Evolutionary conservation across 345 rosid genomes (phyloP), one percentile per base, ranked within the genome.

Genomic region (Punica granatum): DNA sequence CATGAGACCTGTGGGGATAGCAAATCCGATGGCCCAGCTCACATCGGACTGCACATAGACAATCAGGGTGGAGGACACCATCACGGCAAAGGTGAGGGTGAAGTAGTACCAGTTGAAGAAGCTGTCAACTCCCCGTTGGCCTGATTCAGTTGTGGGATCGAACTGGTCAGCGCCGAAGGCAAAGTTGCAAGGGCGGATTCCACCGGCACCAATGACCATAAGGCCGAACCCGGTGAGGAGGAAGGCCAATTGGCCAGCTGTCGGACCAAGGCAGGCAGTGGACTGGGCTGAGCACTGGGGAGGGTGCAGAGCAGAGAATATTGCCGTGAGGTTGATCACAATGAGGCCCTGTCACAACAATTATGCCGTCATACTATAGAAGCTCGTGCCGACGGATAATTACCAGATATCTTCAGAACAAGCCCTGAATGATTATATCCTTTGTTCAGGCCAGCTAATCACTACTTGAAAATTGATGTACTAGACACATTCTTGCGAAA

Each of bases 231-330:
- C 72, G 0, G 71, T 42, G 41, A 66, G 19, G 26, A 81, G 69
- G 25, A 73, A 67, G 11, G 64, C 56, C 74, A 84, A 63, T 67
- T 89, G 96, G 51, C 68, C 74, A 14, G 85, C 66, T 1, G 88
- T 80, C 2, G 96, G 75, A 0, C 85, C 68, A 12, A 76, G 69
- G 77, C 98, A 87, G 71, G 28, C 73, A 4, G 58, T 74, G 1
- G 70, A 23, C 6, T 41, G 31, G 61, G 28, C 21, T 33, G 73
- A 61, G 76, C 72, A 42, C 89, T 85, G n/a, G 82, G 73, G 0
- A 84, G 73, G 70, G 96, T 92, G 75, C 75, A 85, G 60, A 79
- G 75, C 75, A 66, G 75, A 42, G 90, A 90, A 69, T 56, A 33
- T 56, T 6, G 61, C 61, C 34, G 61, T 56, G 61, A 56, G 34